Base-by-base conservation (phyloP, 2,329 filamentous ascomycete genomes). In the Apiospora koreana region DNA sequence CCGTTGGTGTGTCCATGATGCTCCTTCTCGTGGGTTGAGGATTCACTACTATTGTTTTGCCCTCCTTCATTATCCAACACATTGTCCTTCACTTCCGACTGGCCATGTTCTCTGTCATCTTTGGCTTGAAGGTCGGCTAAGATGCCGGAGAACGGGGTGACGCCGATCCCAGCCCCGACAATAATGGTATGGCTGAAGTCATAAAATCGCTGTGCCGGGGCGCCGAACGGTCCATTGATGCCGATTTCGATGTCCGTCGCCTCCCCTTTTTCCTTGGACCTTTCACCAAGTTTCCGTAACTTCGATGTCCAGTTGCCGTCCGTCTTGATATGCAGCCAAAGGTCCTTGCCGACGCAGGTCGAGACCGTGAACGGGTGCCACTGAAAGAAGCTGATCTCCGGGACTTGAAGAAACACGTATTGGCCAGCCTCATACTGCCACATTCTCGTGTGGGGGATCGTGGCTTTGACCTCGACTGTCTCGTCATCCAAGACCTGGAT, bases 321-420 rank as follows among this genome's bases (percentile, higher is more conserved):
- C 3, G 85, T 86, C 75, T 89, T 89, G 80, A 89, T 88, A 73
- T 89, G 87, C 0, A 89, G 76, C 75, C 85, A 84, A 78, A 89
- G 83, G 42, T 83, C 81, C 35, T 85, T 84, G 0, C 84, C 86
- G 18, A 83, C 81, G 72, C 87, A 89, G 2, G 85, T 84, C 0
- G 87, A 89, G 0, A 89, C 85, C 0, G 87, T 89, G 73, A 89
- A 89, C 0, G 87, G 87, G 69, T 89, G 87, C 87, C 87, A 89
- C 73, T 89, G 86, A 70, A 86, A 89, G 67, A 81, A 78, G 46
- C 86, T 87, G 28, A 89, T 76, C 41, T 80, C 72, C 0, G 87
- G 87, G 0, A 89, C 85, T 72, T 89, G 87, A 0, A 89, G 79
- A 64, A 89, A 85, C 18, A 89, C 82, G 70, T 89, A 88, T 74